phyloP scores from a whole-genome alignment of 73 alveolate species.

The Urostyla sp. region DNA sequence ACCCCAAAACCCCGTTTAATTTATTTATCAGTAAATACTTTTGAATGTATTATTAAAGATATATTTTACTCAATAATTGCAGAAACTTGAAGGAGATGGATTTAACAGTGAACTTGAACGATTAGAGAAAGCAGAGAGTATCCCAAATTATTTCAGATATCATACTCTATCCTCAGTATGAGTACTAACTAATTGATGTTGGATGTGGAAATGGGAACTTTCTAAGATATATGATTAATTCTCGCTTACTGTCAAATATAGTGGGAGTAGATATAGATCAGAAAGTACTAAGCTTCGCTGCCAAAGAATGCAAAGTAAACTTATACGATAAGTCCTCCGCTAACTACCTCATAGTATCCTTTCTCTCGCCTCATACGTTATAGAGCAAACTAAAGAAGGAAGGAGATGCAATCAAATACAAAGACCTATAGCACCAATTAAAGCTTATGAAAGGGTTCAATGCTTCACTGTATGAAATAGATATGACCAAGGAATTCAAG shows the following conservation, averaged over 20 bases:
- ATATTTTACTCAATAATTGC: too few species aligned
- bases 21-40: too few species aligned
- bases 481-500: background rate
- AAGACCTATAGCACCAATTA: background rate
- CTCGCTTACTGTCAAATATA: background rate
- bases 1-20: background rate
- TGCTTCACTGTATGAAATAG: background rate
- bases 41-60: too few species aligned
- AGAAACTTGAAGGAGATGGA: too few species aligned
- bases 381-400: background rate
- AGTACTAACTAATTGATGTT: background rate
- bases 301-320: background rate
- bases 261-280: background rate
- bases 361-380: background rate
- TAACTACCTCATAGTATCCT: background rate
- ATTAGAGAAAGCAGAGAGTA: background rate
- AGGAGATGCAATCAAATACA: background rate
- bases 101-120: too few species aligned
- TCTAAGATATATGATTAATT: background rate
- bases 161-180: too few species aligned
- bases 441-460: background rate
- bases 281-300: background rate
- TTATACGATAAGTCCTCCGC: background rate
- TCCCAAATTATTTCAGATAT: background rate
- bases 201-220: background rate